Evolutionary conservation across 164 flowering plant genomes (phyloP), one percentile per base, ranked within the genome.

Genomic region (Saururus chinensis): DNA sequence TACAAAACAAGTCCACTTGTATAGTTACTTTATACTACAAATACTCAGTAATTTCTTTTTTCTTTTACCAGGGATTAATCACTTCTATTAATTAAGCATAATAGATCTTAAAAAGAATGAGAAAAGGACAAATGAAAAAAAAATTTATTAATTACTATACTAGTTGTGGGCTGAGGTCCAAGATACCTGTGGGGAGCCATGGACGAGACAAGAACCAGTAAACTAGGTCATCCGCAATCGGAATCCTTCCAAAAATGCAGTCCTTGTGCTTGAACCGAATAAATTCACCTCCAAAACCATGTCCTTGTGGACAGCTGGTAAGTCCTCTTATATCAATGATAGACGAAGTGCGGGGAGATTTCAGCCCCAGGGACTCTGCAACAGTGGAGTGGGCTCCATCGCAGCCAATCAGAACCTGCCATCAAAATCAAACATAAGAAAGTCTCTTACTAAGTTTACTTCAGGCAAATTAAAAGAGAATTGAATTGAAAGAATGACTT

Each of bases 381-480:
- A 79, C 65, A 0, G 71, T 60, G 0, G 89, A 82, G 54, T 73
- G 72, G 7, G 60, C 75, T 52, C 89, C 89, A 53, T 84, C 89
- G 57, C 86, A 80, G 24, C 86, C 86, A 56, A 82, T 73, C 64
- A 84, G 53, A 40, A 80, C 74, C 86, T 83, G 71, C 40, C 8
- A 23, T 8, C 17, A 19, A 14, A 21, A n/a, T 4, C 6, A 13
- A 5, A 0, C 23, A 13, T 17, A 52, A 19, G 19, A 19, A 52
- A 19, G 1, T 49, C 16, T 14, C 16, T n/a, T n/a, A n/a, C n/a
- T n/a, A n/a, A n/a, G n/a, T n/a, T n/a, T n/a, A n/a, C n/a, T n/a
- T n/a, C n/a, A n/a, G n/a, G n/a, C n/a, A n/a, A n/a, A n/a, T n/a
- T n/a, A n/a, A n/a, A n/a, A n/a, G 8, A 19, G 24, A 19, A 20